These are phyloP conservation scores for Diaporthe sp. DNA, from an alignment of 2,329 filamentous ascomycete genomes.

Conservation along the genomic window DNA sequence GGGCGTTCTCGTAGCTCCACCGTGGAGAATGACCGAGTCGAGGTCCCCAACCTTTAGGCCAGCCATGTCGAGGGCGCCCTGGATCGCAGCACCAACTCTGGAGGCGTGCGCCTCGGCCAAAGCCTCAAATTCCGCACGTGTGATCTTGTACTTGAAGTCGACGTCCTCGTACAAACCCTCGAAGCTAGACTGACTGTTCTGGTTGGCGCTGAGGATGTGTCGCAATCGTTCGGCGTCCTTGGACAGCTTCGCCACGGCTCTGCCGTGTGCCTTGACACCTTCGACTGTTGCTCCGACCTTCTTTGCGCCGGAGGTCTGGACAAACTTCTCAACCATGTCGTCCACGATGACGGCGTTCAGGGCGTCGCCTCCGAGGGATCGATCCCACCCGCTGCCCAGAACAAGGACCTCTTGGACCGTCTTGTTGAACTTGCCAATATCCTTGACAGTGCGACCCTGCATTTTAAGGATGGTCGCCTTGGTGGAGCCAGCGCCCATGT, in stretches of 20 bases:
- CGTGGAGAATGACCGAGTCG: slow-evolving; percentile 93
- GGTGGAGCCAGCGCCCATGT: slow-evolving; percentile 97
- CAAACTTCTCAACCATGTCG: slow-evolving; percentile 87
- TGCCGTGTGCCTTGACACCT: slow-evolving; percentile 80
- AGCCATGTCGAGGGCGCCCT: slow-evolving; percentile 80
- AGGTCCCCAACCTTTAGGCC: slow-evolving; percentile 81
- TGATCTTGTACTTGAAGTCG: slow-evolving; percentile 93
- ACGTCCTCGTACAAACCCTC: slow-evolving; percentile 93
- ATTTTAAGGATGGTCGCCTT: slow-evolving; percentile 92
- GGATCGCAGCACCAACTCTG: slow-evolving; percentile 78
- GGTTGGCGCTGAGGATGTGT: slow-evolving; percentile 94
- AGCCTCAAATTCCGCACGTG: slow-evolving; percentile 84
- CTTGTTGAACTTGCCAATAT: slow-evolving; percentile 94
- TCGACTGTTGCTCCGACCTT: slow-evolving; percentile 73
- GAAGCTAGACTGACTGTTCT: slow-evolving; percentile 83
- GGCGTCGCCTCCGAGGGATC: slow-evolving; percentile 88
- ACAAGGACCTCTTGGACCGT: slow-evolving; percentile 96
- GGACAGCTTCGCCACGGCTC: slow-evolving; percentile 89
- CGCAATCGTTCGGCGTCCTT: slow-evolving; percentile 91
- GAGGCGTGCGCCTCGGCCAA: slow-evolving; percentile 77
- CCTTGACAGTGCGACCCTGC: slow-evolving; percentile 90
- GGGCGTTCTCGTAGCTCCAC: slow-evolving; percentile 89
- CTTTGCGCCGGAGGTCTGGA: slow-evolving; percentile 77
- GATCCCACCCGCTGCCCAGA: slow-evolving; percentile 89
- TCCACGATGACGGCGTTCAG: slow-evolving; percentile 91